These are phyloP conservation scores for Pythium volutum DNA, from an alignment of 352 stramenopile genomes.

Conservation along the genomic window DNA sequence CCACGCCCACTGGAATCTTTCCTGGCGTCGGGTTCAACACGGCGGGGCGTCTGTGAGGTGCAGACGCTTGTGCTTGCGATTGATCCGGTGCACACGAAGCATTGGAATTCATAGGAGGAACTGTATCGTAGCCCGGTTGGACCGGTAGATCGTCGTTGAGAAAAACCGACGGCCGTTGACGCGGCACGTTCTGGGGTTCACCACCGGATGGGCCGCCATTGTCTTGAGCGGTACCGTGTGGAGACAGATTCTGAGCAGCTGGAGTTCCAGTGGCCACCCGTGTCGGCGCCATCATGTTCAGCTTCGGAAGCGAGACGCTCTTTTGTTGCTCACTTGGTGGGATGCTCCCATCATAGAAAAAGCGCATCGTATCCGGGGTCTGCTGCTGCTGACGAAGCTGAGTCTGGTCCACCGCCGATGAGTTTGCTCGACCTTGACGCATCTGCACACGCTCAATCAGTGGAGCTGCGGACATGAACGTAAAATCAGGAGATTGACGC, in stretches of 20 bases:
- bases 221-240: not conserved
- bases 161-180: not conserved
- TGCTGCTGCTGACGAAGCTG: not conserved
- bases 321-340: not conserved
- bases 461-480: not conserved
- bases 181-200: not conserved
- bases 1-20: conserved; percentile 17
- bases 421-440: not conserved
- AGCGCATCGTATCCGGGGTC: not conserved
- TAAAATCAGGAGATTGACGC: not conserved
- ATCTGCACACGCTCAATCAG: not conserved
- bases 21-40: conserved; percentile 17
- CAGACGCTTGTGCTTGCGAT: not conserved
- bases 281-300: not conserved
- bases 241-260: not conserved
- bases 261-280: not conserved
- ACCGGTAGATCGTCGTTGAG: not conserved
- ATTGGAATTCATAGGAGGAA: not conserved
- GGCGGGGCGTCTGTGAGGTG: not conserved
- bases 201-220: not conserved
- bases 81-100: not conserved
- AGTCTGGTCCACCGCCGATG: not conserved
- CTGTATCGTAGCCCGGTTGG: not conserved
- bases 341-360: not conserved
- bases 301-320: not conserved